A percentile compares a stretch with the other conserved stretches of the same genome.
These are phyloP conservation scores for Closterium sp. DNA, from an alignment of 139 green algal genomes.

Conservation along the genomic window DNA sequence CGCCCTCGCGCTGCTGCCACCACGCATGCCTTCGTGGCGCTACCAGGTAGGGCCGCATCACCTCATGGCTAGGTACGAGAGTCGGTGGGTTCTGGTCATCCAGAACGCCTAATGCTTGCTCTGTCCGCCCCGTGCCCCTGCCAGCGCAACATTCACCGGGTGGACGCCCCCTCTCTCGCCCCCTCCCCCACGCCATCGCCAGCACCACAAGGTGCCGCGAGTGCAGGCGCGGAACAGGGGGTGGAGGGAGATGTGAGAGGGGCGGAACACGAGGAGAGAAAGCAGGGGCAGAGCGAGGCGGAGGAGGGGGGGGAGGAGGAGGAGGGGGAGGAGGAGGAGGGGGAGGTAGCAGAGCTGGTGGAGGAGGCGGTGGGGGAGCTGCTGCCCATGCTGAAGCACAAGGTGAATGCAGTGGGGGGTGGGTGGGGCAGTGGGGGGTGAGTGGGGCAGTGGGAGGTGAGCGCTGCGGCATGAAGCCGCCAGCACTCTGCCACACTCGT, in stretches of 20 bases:
- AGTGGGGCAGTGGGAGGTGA: not conserved
- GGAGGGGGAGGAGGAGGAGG: not conserved
- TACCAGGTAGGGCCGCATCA: not conserved
- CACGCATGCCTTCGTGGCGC: not conserved
- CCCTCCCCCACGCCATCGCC: not conserved
- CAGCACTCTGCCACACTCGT: not conserved
- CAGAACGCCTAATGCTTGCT: no score
- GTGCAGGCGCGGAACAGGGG: not conserved
- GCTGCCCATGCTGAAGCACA: not conserved
- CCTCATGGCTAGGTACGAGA: no score
- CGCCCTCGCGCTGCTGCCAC: not conserved
- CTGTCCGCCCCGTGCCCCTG: no score
- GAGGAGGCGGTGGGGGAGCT: conserved; percentile 4
- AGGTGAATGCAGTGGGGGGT: not conserved
- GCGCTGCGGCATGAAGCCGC: not conserved
- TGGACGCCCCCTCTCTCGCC: not conserved
- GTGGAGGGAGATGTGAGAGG: not conserved
- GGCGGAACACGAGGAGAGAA: not conserved
- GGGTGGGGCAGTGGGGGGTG: not conserved
- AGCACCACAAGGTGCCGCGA: not conserved
- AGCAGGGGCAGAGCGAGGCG: not conserved
- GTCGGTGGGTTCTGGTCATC: no score
- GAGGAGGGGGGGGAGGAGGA: not conserved
- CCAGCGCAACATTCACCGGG: not conserved
- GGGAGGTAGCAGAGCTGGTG: not conserved